A percentile compares a stretch with the other conserved stretches of the same genome.
Evolutionary conservation across 441 rosid species (phyloP).

Genomic region (Mallotus japonicus): DNA sequence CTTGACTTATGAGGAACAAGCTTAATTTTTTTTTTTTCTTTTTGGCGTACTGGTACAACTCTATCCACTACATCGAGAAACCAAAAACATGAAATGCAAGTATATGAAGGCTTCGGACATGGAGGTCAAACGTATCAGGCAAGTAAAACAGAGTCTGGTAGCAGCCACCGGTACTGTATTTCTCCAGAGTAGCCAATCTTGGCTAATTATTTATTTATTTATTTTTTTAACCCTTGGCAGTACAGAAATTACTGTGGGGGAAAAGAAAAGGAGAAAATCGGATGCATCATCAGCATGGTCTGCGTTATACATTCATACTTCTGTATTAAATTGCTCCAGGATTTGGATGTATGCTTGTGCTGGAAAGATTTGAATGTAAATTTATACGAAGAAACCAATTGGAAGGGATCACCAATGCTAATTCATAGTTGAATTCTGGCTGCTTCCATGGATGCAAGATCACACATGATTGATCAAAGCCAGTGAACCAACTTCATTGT

Average conservation of each 20-base stretch:
- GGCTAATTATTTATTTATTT: too few species aligned
- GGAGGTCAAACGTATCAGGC: not conserved
- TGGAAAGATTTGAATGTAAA: not conserved
- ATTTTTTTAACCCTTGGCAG: not conserved
- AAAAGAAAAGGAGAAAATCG: not conserved
- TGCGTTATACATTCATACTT: not conserved
- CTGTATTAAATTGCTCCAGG: not conserved
- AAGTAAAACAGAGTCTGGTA: not conserved
- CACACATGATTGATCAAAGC: not conserved
- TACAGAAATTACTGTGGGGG: not conserved
- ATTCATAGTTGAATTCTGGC: not conserved
- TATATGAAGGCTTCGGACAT: too few species aligned
- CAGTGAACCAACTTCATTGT: not conserved
- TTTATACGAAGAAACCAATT: not conserved
- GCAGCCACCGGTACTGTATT: not conserved
- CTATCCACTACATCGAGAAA: not conserved
- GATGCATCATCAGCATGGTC: not conserved
- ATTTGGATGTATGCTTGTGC: too few species aligned
- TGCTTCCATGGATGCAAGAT: not conserved
- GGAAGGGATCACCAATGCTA: too few species aligned
- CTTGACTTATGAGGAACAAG: constrained; percentile 46
- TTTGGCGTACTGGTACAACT: not conserved
- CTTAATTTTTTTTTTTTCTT: not conserved
- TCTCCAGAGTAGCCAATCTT: not conserved
- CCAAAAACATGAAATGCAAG: not conserved